Evolutionary conservation across 192 early-diverging fungal genomes (phyloP).

Genomic region (Geranomyces variabilis): DNA sequence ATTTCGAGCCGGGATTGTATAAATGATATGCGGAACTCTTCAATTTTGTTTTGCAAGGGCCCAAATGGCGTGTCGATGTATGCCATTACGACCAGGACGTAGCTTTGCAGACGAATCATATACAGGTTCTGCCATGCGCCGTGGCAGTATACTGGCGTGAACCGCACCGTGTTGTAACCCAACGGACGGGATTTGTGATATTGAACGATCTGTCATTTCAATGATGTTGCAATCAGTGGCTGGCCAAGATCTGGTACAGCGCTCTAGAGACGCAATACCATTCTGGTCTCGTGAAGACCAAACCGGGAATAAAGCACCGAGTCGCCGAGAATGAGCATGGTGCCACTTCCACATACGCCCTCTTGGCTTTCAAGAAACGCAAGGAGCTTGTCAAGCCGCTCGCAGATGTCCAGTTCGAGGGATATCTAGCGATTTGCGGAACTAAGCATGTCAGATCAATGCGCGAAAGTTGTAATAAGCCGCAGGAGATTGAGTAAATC

Average conservation of each 20-base stretch:
- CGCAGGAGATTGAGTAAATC: too few relatives aligned
- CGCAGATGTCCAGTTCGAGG: slow-evolving; percentile 46
- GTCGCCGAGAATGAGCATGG: slow-evolving; percentile 62
- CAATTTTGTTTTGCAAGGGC: slow-evolving; percentile 43
- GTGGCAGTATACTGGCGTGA: slow-evolving; percentile 55
- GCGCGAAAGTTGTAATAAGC: background rate
- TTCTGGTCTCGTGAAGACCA: slow-evolving; percentile 57
- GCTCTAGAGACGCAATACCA: slow-evolving; percentile 42
- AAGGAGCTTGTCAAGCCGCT: slow-evolving; percentile 65
- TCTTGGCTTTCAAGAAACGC: slow-evolving; percentile 62
- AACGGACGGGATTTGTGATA: slow-evolving; percentile 57
- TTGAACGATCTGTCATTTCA: slow-evolving; percentile 50
- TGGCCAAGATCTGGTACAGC: too few relatives aligned
- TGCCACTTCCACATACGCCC: slow-evolving; percentile 64
- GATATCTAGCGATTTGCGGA: too few relatives aligned
- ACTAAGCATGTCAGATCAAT: background rate
- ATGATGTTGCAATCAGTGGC: too few relatives aligned
- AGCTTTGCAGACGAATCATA: slow-evolving; percentile 53
- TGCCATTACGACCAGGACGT: slow-evolving; percentile 51
- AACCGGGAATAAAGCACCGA: slow-evolving; percentile 57
- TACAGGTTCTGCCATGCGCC: slow-evolving; percentile 61
- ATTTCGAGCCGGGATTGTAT: slow-evolving; percentile 63
- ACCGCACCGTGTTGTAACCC: slow-evolving; percentile 43
- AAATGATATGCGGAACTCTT: slow-evolving; percentile 56
- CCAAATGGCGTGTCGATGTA: slow-evolving; percentile 56